phyloP scores from a whole-genome alignment of 2,329 filamentous ascomycete genomes.

The Orbilia ellipsospora region DNA sequence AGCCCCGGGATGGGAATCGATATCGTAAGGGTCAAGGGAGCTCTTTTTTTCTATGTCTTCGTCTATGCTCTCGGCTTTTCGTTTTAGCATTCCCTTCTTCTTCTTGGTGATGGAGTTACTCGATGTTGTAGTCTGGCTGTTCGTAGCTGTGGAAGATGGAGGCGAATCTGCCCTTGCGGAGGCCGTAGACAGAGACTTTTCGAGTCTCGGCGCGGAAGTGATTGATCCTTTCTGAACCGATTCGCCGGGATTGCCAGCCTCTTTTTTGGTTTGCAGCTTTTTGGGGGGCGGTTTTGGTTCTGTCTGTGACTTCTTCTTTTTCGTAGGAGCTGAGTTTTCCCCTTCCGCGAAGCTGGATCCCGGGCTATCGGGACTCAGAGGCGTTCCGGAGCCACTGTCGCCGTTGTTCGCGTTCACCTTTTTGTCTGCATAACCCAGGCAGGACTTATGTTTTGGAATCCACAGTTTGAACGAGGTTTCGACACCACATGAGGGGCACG shows the following conservation, averaged over 20 bases:
- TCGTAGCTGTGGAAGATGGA: slow-evolving; percentile 12
- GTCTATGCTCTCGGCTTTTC: slow-evolving; percentile 50
- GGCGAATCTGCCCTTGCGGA: slow-evolving; percentile 38
- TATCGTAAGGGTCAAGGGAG: slow-evolving; percentile 34
- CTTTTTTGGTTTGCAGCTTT: slow-evolving; percentile 40
- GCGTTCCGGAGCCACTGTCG: slow-evolving; percentile 50
- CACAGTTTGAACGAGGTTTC: slow-evolving; percentile 51
- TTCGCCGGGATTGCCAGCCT: slow-evolving; percentile 20
- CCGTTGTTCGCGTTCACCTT: slow-evolving; percentile 39
- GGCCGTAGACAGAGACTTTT: slow-evolving; percentile 42
- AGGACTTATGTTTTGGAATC: slow-evolving; percentile 44
- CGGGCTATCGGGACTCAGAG: slow-evolving; percentile 47
- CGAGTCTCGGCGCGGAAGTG: slow-evolving; percentile 45
- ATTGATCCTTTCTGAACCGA: slow-evolving; percentile 43
- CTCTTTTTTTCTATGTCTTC: slow-evolving; percentile 44
- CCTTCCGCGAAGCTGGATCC: slow-evolving; percentile 44
- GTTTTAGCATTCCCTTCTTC: slow-evolving; percentile 47
- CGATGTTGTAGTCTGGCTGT: slow-evolving; percentile 5
- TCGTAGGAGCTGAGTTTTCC: slow-evolving; percentile 28
- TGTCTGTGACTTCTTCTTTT: slow-evolving; percentile 42
- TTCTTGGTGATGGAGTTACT: slow-evolving; percentile 30
- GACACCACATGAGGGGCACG: slow-evolving; percentile 35
- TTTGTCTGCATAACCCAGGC: slow-evolving; percentile 39
- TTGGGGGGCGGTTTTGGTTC: slow-evolving; percentile 41
- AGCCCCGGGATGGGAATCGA: slow-evolving; percentile 38